Percentiles rank a stretch among this genome's conserved stretches.
These are phyloP conservation scores for Penicillium sp. DNA, from an alignment of 2,329 filamentous ascomycete species.

Conservation along the genomic window DNA sequence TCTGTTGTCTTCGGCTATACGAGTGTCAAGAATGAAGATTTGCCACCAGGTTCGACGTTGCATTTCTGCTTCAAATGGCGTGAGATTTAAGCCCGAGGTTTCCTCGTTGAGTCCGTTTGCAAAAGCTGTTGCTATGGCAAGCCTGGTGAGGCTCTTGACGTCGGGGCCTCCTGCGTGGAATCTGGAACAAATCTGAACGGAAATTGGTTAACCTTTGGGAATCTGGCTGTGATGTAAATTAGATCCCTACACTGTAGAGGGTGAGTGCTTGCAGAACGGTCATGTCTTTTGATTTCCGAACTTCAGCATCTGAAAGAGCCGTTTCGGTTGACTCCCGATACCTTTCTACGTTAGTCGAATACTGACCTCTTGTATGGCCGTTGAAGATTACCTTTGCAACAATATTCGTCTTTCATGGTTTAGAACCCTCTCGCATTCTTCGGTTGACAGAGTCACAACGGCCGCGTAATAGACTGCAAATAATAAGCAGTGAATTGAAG, in stretches of 20 bases:
- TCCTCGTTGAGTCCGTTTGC: constrained; percentile 8
- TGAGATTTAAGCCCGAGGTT: constrained; percentile 25
- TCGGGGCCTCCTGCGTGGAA: neutral
- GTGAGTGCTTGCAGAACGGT: neutral
- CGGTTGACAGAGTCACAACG: neutral
- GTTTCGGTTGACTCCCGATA: neutral
- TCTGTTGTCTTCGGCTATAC: neutral
- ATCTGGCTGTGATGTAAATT: neutral
- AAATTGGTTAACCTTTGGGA: neutral
- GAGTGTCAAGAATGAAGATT: neutral
- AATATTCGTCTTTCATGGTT: neutral
- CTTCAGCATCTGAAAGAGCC: neutral
- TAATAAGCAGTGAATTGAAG: neutral
- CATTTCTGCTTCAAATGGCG: neutral
- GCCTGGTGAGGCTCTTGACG: neutral
- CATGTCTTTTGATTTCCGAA: neutral
- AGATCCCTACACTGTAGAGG: neutral
- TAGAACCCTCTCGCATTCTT: neutral
- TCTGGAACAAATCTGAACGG: neutral
- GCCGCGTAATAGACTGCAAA: neutral
- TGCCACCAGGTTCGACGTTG: neutral
- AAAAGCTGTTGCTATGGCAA: neutral
- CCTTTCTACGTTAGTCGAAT: neutral
- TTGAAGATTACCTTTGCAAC: neutral
- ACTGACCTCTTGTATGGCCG: neutral